Evolutionary conservation across 345 rosid species (phyloP).

Genomic region (Sisymbrium altissimum): DNA sequence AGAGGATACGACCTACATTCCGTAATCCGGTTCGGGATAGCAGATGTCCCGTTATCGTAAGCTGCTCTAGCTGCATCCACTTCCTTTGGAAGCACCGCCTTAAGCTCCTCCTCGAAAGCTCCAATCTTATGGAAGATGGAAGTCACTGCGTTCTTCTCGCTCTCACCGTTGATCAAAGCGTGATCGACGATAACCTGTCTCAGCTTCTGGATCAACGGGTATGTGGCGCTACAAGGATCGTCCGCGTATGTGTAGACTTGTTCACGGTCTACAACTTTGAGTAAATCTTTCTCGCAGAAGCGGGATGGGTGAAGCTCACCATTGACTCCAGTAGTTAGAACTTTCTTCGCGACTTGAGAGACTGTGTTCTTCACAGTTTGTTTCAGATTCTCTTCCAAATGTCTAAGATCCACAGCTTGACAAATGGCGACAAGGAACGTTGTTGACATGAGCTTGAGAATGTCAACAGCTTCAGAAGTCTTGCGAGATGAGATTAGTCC

Average conservation of each 20-base stretch:
- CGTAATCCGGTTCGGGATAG: slow-evolving; percentile 54
- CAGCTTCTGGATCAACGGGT: slow-evolving; percentile 60
- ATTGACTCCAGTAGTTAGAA: slow-evolving; percentile 43
- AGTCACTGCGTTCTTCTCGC: slow-evolving; percentile 45
- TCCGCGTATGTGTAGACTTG: slow-evolving; percentile 53
- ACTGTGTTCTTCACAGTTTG: slow-evolving; percentile 53
- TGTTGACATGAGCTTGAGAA: slow-evolving; percentile 70
- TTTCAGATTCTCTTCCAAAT: slow-evolving; percentile 66
- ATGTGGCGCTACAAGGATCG: slow-evolving; percentile 61
- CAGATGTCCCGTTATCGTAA: slow-evolving; percentile 48
- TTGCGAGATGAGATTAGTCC: slow-evolving; percentile 69
- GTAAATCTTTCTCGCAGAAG: slow-evolving; percentile 61
- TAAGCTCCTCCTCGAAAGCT: slow-evolving; percentile 58
- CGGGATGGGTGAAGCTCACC: slow-evolving; percentile 71
- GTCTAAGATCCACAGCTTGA: slow-evolving; percentile 71
- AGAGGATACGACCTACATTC: slow-evolving; percentile 76
- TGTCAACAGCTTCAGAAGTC: slow-evolving; percentile 55
- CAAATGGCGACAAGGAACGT: slow-evolving; percentile 64
- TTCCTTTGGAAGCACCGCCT: slow-evolving; percentile 49
- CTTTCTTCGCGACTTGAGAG: slow-evolving; percentile 50
- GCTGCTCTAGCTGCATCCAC: slow-evolving; percentile 52
- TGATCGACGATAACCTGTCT: slow-evolving; percentile 64
- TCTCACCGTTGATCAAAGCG: slow-evolving; percentile 53
- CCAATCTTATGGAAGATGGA: slow-evolving; percentile 67
- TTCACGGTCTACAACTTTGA: slow-evolving; percentile 56